Conservation (phyloP, 176 grass and related monocot species). For the Canna indica region DNA sequence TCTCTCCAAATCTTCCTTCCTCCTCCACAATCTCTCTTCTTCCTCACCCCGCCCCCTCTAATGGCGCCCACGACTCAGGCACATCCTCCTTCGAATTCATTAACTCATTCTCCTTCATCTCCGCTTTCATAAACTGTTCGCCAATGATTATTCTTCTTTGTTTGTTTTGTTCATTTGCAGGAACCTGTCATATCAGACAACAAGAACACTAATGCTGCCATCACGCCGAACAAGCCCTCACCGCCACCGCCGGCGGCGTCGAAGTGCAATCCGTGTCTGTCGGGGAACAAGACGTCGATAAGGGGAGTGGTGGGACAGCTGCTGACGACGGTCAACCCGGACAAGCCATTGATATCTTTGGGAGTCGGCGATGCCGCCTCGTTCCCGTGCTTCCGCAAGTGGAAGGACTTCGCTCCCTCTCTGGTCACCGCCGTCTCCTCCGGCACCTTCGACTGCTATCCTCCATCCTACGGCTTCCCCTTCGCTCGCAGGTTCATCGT, state of each 20-base stretch:
- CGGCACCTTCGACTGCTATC: constrained; percentile 59
- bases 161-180: too few relatives aligned
- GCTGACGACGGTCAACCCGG: constrained; percentile 5
- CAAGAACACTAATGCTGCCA: neutral
- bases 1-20: neutral
- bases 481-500: constrained; percentile 44
- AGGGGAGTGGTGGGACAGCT: constrained; percentile 54
- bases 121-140: too few relatives aligned
- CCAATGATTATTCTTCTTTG: too few relatives aligned
- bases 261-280: constrained; percentile 59
- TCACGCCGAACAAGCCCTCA: neutral
- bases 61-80: constrained; percentile 45
- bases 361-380: constrained; percentile 76
- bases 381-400: constrained; percentile 56
- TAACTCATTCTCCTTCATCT: too few relatives aligned
- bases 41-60: neutral
- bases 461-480: constrained; percentile 58
- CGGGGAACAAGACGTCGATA: constrained; percentile 53
- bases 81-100: neutral
- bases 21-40: too few relatives aligned
- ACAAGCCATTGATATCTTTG: constrained; percentile 51
- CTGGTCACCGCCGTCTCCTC: constrained; percentile 34
- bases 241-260: neutral
- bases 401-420: constrained; percentile 41
- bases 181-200: neutral